Conservation (phyloP, 2,329 filamentous ascomycete genomes). For the Lecanoromycetidae sp. region DNA sequence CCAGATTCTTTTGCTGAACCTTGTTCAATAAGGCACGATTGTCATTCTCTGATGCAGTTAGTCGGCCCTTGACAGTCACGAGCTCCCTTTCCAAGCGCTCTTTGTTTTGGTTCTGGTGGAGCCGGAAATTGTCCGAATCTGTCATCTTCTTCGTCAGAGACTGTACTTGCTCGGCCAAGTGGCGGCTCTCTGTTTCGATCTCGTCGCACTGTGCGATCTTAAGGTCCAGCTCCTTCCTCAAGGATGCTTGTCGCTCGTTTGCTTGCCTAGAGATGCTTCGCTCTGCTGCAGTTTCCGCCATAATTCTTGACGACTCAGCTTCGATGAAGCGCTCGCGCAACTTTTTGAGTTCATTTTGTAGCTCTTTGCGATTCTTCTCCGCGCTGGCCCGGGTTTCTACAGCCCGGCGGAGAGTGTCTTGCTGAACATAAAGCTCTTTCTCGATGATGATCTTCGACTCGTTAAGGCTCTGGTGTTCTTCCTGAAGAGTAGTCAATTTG, state of each 20-base stretch:
- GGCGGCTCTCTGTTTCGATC: constrained; percentile 65
- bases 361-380: constrained; percentile 79
- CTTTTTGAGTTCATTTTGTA: constrained; percentile 70
- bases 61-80: constrained; percentile 75
- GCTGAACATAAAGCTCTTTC: constrained; percentile 92
- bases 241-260: constrained; percentile 63
- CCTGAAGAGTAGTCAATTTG: constrained; percentile 67
- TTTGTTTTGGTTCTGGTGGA: constrained; percentile 87
- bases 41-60: constrained; percentile 89
- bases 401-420: constrained; percentile 76
- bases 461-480: constrained; percentile 76
- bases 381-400: constrained; percentile 68
- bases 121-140: constrained; percentile 76
- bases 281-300: constrained; percentile 71
- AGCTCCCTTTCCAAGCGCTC: constrained; percentile 85
- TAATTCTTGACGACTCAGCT: constrained; percentile 72
- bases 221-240: constrained; percentile 68
- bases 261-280: constrained; percentile 65
- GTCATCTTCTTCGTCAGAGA: constrained; percentile 76
- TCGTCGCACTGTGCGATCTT: constrained; percentile 65
- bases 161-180: constrained; percentile 68
- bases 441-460: constrained; percentile 95
- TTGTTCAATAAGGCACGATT: constrained; percentile 93
- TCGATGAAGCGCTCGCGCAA: constrained; percentile 73
- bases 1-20: constrained; percentile 90